Evolutionary conservation across 441 rosid genomes (phyloP), one percentile per base, ranked within the genome.

Genomic region (Kokia cookei): DNA sequence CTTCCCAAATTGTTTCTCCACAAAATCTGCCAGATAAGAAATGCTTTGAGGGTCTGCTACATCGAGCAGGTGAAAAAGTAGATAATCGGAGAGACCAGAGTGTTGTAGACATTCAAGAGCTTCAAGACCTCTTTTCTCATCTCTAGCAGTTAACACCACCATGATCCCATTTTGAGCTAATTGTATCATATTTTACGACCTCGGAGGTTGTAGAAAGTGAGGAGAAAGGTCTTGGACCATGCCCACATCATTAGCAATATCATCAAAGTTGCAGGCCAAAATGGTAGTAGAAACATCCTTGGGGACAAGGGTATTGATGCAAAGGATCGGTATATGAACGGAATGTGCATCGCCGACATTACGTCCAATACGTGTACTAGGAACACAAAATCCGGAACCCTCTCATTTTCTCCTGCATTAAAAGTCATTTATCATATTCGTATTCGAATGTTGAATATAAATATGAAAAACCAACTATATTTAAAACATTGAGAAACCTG

Each of bases 381-480:
- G 91, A 95, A 96, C 66, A 96, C 99, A 19, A 96, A 96, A 80
- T 91, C 97, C 11, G 99, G 90, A 10, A 81, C 89, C 69, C 82
- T 83, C 69, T 73, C 65, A 0, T 74, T 10, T 55, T 76, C 71
- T 7, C 64, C 92, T 89, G 26, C 26, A 17, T 17, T 17, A 15
- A 51, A 50, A 3, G 5, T 32, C 8, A 50, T 13, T 15, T 12
- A 14, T 4, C 13, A 2, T 48, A 48, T 3, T 13, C 5, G 53
- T 14, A 13, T 48, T 48, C 35, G 35, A 6, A 32, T 32, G 6
- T 32, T 4, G 35, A 32, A 32, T 32, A 32, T 32, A 32, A 32
- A 32, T 32, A 4, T 1, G 1, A 32, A 32, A 32, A 32, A 32
- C 6, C 1, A 32, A 11, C 5, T 3, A 48, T 48, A 48, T 3